These are phyloP conservation scores for sunflower (Helianthus annuus) DNA, from an alignment of 129 eudicot genomes.

Conservation along the genomic window DNA sequence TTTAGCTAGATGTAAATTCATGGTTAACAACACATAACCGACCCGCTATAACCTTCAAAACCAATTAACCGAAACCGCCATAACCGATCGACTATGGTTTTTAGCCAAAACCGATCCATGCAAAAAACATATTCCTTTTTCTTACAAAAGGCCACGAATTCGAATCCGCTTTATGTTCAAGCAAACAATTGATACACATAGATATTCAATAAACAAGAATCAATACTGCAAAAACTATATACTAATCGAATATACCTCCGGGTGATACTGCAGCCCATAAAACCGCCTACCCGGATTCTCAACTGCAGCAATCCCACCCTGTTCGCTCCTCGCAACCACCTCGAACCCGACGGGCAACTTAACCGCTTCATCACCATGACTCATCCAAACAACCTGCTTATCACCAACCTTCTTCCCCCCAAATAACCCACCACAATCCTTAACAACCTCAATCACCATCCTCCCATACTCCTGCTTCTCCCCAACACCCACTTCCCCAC, in stretches of 20 bases:
- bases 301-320: conserved; percentile 79
- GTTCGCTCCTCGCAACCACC: conserved; percentile 76
- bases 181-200: background rate
- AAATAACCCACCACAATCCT: conserved; percentile 52
- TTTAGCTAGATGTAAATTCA: too few species aligned
- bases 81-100: too few species aligned
- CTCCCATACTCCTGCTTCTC: conserved; percentile 91
- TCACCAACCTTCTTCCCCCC: conserved; percentile 49
- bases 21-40: too few species aligned
- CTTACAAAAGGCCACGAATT: too few species aligned
- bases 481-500: conserved; percentile 78
- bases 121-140: too few species aligned
- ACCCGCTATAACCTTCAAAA: too few species aligned
- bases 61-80: too few species aligned
- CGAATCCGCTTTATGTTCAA: background rate
- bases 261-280: conserved; percentile 90
- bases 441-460: conserved; percentile 74
- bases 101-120: too few species aligned
- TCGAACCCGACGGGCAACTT: conserved; percentile 76
- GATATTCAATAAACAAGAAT: conserved; percentile 9
- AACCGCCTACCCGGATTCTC: conserved; percentile 58
- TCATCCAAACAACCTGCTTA: conserved; percentile 95
- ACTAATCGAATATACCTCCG: conserved; percentile 53
- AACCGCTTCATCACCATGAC: conserved; percentile 89
- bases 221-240: background rate